Base-by-base conservation (phyloP, 192 early-diverging fungal genomes). In the Mortierella antarctica region DNA sequence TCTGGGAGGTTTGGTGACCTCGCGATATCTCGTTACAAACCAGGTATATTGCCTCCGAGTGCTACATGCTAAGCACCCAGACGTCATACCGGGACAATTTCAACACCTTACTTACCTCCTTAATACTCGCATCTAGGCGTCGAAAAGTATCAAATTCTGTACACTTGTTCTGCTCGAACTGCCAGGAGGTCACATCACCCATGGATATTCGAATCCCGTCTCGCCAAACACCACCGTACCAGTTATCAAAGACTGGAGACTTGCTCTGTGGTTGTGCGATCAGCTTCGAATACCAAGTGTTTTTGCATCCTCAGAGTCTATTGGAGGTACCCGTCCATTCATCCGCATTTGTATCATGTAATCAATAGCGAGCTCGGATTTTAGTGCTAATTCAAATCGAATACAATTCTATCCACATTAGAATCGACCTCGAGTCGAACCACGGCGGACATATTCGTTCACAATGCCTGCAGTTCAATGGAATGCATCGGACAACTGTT, bases 261-360 rank as follows among this genome's bases (percentile, higher is more conserved):
- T 78, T 13, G 51, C 59, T 14, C 55, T 70, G 0, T 78, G 74
- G 74, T 17, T 70, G n/a, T 70, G 74, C 18, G 49, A 70, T 45
- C 67, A 65, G 40, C 51, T 78, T 8, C 61, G 62, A 39, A 78
- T 78, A 55, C 74, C 74, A 6, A 57, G 17, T 18, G 54, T 78
- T 2, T 78, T 78, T 61, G 56, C 56, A 21, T 20, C 13, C 0
- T 9, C 20, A 42, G 23, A 31, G 8, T 55, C 42, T 2, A 39
- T 75, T 46, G 41, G 68, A 49, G 73, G 73, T 75, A 68, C 0
- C 8, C 45, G 7, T 48, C 1, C 2, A 4, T n/a, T 55, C 7
- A 1, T 21, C 7, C 21, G n/a, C 53, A 55, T 15, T n/a, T 55
- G 1, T 20, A n/a, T 55, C 1, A 7, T 9, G 53, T 6, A 55